Evolutionary conservation across 495 filamentous ascomycete species (phyloP).

Genomic region (Penicillium paxilli): DNA sequence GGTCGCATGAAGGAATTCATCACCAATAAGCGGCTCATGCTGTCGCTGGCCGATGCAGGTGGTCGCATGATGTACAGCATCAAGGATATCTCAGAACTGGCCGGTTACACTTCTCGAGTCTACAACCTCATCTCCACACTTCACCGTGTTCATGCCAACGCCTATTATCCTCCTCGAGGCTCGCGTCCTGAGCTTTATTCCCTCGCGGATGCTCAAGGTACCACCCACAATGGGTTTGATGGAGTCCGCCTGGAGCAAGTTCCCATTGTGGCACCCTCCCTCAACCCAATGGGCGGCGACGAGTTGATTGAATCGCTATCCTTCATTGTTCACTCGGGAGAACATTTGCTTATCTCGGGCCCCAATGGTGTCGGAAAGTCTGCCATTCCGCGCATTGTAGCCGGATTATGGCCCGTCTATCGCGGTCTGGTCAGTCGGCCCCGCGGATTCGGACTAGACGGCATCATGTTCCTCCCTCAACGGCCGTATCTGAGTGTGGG

Average conservation of each 20-base stretch:
- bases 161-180: conserved; percentile 71
- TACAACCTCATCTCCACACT: conserved; percentile 94
- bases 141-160: conserved; percentile 87
- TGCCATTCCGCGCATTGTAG: conserved; percentile 83
- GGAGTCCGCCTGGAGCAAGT: conserved; percentile 93
- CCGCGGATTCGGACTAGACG: conserved; percentile 75
- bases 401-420: conserved; percentile 95
- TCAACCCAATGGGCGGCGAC: conserved; percentile 81
- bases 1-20: conserved; percentile 98
- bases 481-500: conserved; percentile 90
- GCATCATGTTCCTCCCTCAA: conserved; percentile 98
- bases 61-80: conserved; percentile 99
- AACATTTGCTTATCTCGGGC: conserved; percentile 92
- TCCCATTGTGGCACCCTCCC: conserved; percentile 81
- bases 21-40: conserved; percentile 97
- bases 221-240: conserved; percentile 89
- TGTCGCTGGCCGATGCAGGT: conserved; percentile 94
- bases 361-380: conserved; percentile 95
- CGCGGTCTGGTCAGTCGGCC: conserved; percentile 87
- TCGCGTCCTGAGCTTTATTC: conserved; percentile 79
- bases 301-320: conserved; percentile 87
- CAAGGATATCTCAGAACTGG: conserved; percentile 92
- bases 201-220: conserved; percentile 87
- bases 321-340: conserved; percentile 82
- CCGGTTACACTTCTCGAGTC: conserved; percentile 93